Base-by-base conservation (phyloP, 768 basidiomycete genomes). In the Auricularia auricula-judae region DNA sequence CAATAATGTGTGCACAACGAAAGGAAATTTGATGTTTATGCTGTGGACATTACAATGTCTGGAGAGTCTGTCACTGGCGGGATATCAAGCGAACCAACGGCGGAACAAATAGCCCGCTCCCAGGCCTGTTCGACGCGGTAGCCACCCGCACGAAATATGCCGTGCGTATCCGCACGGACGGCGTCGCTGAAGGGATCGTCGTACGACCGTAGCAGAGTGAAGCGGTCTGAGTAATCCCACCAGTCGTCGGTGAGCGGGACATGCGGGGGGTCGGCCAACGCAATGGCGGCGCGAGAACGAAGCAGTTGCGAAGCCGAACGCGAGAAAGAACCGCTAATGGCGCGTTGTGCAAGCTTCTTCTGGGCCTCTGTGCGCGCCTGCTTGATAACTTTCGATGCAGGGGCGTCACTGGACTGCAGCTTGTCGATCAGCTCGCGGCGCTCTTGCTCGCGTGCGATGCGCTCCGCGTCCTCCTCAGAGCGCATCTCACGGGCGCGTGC, bases 61-160 rank as follows among this genome's bases (percentile, higher is more conserved):
- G 60, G 35, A 44, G 39, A 12, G 18, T 12, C 21, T 33, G 62
- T 23, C 29, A 63, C 72, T 1, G 87, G 85, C 39, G 78, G 70
- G 36, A 90, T 70, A 66, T 90, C 89, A 66, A 94, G 72, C 1
- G 84, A 89, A 43, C 86, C 85, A 29, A 93, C 86, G 4, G 89
- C 87, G 67, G 74, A 84, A 65, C 87, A 77, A 64, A 95, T 72
- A 12, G 90, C 91, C 63, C 92, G 80, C 69, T 88, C 87, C 92
- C 92, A 94, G 54, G 88, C 90, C 72, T 94, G 89, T 66, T 89
- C 85, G 3, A 91, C 78, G 67, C 76, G 79, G 72, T 92, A 95
- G 8, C 93, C 93, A 8, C 91, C 93, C 23, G 85, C 91, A 53
- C 86, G 79, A 87, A 88, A 89, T 68, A 87, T 85, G 14, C 87